Base-by-base conservation (phyloP, 441 rosid genomes). In the Croton setiger region DNA sequence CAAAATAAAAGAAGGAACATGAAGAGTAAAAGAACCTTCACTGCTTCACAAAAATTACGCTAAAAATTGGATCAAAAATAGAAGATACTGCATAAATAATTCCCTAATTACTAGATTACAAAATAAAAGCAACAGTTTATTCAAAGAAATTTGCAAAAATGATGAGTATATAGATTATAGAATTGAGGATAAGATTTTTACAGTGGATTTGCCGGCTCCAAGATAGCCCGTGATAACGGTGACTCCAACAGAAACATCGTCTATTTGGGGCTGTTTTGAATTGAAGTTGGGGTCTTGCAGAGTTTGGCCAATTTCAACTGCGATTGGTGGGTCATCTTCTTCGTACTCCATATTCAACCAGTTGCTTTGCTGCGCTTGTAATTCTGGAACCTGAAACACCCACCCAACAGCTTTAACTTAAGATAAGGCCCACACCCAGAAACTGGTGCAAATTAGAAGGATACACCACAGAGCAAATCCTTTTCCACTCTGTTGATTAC, bases 161-260 rank as follows among this genome's bases (percentile, higher is more conserved):
- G 3, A 37, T 37, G 53, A 59, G 53, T 58, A 33, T 35, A 15
- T 43, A 67, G 63, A 68, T 3, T 17, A 33, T 4, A 4, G 44
- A 48, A 17, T 27, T 49, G 36, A 56, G n/a, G 57, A 64, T 60
- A 54, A 33, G 45, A 36, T 56, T 13, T 72, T 83, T 83, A 93
- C 96, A 12, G 97, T 94, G 83, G 99, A 94, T 76, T 90, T 90
- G 45, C 99, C 99, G 53, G 98, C 88, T 59, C 99, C 99, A 68
- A 94, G 93, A 76, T 92, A 92, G 67, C 99, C 99, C 0, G 99
- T 88, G 81, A 94, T 83, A 71, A 94, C 86, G 53, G 94, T 88
- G 43, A 94, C 89, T 15, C 98, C 93, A 20, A 92, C 97, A 0
- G 94, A 64, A 66, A 75, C 71, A 52, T 68, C 76, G 12, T 74